phyloP scores from a whole-genome alignment of 2,329 filamentous ascomycete genomes.

The Nigrograna mackinnonii region DNA sequence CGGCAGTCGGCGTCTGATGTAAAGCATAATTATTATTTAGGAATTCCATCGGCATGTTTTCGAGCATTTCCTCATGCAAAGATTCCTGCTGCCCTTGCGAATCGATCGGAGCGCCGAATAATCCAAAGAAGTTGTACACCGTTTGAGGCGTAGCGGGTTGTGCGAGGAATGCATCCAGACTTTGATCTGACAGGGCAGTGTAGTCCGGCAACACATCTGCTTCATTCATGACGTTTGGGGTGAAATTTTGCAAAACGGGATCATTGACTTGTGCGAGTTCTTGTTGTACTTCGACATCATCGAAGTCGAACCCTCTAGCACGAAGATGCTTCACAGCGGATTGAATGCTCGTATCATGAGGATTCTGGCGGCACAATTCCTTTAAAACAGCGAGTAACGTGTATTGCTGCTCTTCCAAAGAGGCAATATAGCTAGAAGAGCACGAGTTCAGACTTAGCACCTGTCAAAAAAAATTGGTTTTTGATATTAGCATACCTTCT shows the following conservation, averaged over 20 bases:
- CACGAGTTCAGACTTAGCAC: too few relatives aligned
- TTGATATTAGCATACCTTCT: too few relatives aligned
- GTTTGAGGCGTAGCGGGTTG: background rate
- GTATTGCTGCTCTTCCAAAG: slow-evolving; percentile 1
- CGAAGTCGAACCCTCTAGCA: background rate
- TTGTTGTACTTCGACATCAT: background rate
- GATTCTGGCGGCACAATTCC: background rate
- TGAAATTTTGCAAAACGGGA: background rate
- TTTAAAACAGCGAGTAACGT: background rate
- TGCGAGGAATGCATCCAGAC: background rate
- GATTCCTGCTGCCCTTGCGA: background rate
- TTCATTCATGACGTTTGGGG: background rate
- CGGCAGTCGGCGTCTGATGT: too few relatives aligned
- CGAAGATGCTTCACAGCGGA: background rate
- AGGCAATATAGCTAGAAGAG: background rate
- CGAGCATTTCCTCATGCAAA: background rate
- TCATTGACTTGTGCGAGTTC: background rate
- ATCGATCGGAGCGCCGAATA: background rate
- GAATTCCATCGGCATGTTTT: background rate
- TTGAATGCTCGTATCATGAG: background rate
- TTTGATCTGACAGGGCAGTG: background rate
- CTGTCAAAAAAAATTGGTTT: too few relatives aligned
- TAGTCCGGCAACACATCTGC: background rate
- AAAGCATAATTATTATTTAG: too few relatives aligned
- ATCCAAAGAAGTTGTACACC: background rate